phyloP scores from a whole-genome alignment of 148 eudicot genomes.

The Chenopodium suecicum region DNA sequence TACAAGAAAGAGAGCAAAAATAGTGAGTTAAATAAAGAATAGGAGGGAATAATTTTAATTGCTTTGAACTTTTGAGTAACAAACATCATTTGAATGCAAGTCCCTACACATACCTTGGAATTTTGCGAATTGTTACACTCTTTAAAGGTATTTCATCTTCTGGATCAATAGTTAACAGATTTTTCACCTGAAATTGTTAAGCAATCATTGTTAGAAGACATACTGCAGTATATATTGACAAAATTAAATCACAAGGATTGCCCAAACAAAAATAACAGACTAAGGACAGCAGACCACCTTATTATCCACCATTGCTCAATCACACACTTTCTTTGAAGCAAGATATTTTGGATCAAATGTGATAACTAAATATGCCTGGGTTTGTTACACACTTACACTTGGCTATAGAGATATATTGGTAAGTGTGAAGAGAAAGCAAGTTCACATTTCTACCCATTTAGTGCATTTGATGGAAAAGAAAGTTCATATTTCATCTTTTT shows the following conservation, averaged over 20 bases:
- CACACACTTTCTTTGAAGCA: not conserved
- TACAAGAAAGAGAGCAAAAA: too few relatives aligned
- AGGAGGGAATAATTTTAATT: too few relatives aligned
- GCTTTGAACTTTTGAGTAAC: too few relatives aligned
- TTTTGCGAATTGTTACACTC: constrained; percentile 87
- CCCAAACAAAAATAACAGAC: not conserved
- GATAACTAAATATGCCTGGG: not conserved
- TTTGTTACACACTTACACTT: not conserved
- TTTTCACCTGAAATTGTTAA: constrained; percentile 57
- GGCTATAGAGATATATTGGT: not conserved
- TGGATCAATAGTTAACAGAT: constrained; percentile 80
- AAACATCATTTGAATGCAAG: not conserved
- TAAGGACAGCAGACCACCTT: too few relatives aligned
- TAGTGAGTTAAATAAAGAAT: too few relatives aligned
- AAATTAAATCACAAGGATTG: not conserved
- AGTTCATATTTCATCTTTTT: not conserved
- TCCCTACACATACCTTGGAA: constrained; percentile 64
- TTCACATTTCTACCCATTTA: not conserved
- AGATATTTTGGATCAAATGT: not conserved
- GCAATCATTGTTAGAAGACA: constrained; percentile 13
- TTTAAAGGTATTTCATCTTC: constrained; percentile 84
- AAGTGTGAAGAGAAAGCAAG: not conserved
- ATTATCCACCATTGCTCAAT: too few relatives aligned
- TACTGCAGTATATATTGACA: not conserved
- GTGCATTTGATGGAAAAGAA: not conserved